Evolutionary conservation across 805 yeast genomes (phyloP).

Genomic region (Ogataea siamensis): DNA sequence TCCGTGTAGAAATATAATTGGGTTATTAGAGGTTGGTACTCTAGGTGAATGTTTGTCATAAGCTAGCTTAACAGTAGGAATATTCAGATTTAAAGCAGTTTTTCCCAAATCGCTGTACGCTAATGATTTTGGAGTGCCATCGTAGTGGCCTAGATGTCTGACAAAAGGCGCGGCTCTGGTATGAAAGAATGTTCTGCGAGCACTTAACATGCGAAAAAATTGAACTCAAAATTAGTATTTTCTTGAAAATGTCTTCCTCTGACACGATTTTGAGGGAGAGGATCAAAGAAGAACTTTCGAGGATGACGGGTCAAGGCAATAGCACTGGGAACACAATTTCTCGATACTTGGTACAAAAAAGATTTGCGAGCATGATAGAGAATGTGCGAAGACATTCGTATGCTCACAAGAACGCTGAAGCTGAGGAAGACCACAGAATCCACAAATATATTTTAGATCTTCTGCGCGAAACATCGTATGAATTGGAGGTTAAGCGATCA

Average conservation of each 20-base stretch:
- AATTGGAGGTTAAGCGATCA: not conserved
- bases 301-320: no score
- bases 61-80: constrained; percentile 52
- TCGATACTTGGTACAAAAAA: no score
- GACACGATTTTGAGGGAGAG: no score
- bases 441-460: not conserved
- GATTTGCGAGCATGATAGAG: constrained; percentile 18
- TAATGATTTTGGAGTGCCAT: constrained; percentile 29
- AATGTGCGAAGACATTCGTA: constrained; percentile 16
- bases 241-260: no score
- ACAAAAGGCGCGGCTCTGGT: no score
- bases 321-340: no score
- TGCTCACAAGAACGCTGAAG: constrained; percentile 4
- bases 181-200: not conserved
- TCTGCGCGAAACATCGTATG: no score
- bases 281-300: no score
- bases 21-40: constrained; percentile 34
- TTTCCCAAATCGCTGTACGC: constrained; percentile 20
- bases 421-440: constrained; percentile 5
- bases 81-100: constrained; percentile 31
- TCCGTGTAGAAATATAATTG: constrained; percentile 83
- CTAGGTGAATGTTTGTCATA: constrained; percentile 43
- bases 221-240: no score
- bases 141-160: no score
- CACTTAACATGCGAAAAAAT: no score